Evolutionary conservation across 306 rosid species (phyloP), one percentile per base, ranked within the genome.

Genomic region (Quercus variabilis): DNA sequence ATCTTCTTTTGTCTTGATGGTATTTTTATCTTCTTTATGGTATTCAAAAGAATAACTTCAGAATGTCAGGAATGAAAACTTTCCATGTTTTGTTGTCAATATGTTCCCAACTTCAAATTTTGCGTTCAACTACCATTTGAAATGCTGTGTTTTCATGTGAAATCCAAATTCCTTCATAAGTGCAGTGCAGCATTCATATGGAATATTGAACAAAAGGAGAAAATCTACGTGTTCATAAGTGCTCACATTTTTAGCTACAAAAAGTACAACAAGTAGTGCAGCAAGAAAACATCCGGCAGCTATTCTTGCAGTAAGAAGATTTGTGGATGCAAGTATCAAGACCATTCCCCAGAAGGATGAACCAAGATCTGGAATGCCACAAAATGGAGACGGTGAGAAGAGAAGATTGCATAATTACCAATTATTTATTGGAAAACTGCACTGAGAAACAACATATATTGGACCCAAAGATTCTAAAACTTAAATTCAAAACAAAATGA

Each of bases 321-420:
- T 88, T 75, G 92, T 90, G 12, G 94, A 90, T 6, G 91, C 90
- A 74, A 90, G 88, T 52, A 90, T 87, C 87, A 90, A 87, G 46
- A 85, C 54, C 94, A 90, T 90, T 33, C 94, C 92, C 92, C 92
- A 90, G 71, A 90, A 88, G 54, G 94, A 79, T 56, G 94, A 90
- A 80, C 94, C 94, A 56, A 90, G 86, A 85, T 90, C 91, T 90
- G 83, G 33, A 43, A 26, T 2, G 14, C 26, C 74, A 84, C 59
- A 75, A 82, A 41, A 69, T 18, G 14, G 60, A 78, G 55, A 75
- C 49, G 58, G 60, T 71, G 51, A 74, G 23, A 67, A 68, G 35
- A 46, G 78, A 56, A 73, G 5, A 21, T 19, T 4, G 35, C 6
- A 26, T 15, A 15, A 15, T 35, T 41, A 5, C 3, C 46, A n/a